Evolutionary conservation across 768 basidiomycete species (phyloP).

Genomic region (Lyophyllum semitale): DNA sequence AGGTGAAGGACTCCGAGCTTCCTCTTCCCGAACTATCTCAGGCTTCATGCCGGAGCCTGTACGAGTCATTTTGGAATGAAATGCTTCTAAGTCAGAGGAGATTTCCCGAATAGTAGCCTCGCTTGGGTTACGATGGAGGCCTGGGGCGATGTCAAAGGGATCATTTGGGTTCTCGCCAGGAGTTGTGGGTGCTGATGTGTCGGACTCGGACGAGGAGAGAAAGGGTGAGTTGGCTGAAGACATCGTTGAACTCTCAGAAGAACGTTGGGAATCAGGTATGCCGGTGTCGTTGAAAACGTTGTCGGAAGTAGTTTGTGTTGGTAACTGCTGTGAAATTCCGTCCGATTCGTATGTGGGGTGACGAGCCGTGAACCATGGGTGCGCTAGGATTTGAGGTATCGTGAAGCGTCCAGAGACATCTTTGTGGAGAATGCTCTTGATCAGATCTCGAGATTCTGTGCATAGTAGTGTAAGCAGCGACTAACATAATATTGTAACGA

Average conservation of each 20-base stretch:
- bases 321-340: slow-evolving; percentile 24
- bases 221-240: slow-evolving; percentile 56
- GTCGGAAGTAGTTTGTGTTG: slow-evolving; percentile 31
- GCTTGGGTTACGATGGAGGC: slow-evolving; percentile 54
- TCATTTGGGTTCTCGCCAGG: slow-evolving; percentile 52
- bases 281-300: slow-evolving; percentile 24
- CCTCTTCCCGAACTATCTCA: slow-evolving; percentile 57
- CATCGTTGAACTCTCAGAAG: slow-evolving; percentile 56
- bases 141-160: slow-evolving; percentile 38
- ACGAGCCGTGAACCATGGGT: slow-evolving; percentile 77
- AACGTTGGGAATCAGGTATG: slow-evolving; percentile 34
- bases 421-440: slow-evolving; percentile 73
- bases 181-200: slow-evolving; percentile 55
- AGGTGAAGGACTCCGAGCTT: slow-evolving; percentile 27
- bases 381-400: slow-evolving; percentile 83
- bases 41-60: slow-evolving; percentile 25
- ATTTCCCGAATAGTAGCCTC: slow-evolving; percentile 61
- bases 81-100: slow-evolving; percentile 35
- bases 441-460: slow-evolving; percentile 87
- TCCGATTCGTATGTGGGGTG: slow-evolving; percentile 35
- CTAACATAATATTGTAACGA: background rate
- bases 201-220: slow-evolving; percentile 35
- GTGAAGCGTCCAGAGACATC: slow-evolving; percentile 76
- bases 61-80: slow-evolving; percentile 33
- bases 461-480: background rate